Evolutionary conservation across 495 filamentous ascomycete species (phyloP).

Genomic region (Neurospora sp.): DNA sequence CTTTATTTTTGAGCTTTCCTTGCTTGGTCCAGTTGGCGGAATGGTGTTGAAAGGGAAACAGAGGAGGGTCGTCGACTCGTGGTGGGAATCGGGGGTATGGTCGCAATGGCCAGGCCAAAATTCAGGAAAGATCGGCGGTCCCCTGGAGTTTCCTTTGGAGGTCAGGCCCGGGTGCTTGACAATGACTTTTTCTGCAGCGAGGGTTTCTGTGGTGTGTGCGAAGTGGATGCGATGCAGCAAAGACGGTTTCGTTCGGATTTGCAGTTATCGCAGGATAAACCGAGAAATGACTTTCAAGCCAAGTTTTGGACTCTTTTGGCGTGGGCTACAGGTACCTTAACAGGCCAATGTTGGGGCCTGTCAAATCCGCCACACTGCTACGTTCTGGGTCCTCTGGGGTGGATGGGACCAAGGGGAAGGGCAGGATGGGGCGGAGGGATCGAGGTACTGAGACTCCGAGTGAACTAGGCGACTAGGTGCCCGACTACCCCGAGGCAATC

Average conservation of each 20-base stretch:
- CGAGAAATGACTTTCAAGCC: background rate
- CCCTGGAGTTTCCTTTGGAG: background rate
- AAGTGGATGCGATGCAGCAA: background rate
- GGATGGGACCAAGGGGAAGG: background rate
- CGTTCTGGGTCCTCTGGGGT: background rate
- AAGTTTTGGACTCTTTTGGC: background rate
- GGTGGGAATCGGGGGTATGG: background rate
- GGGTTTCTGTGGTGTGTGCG: background rate
- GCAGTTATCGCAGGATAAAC: background rate
- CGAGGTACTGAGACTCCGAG: background rate
- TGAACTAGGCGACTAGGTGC: background rate
- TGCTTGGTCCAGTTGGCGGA: background rate
- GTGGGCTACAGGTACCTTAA: background rate
- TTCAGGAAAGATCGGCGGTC: background rate
- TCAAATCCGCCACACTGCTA: background rate
- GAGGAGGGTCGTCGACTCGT: background rate
- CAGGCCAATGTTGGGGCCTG: background rate
- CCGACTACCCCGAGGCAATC: slow-evolving; percentile 5
- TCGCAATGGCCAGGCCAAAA: background rate
- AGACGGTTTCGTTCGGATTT: background rate
- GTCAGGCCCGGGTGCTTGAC: background rate
- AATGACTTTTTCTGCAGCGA: background rate
- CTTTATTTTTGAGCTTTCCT: background rate
- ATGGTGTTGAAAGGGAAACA: background rate
- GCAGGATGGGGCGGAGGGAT: background rate